Evolutionary conservation across 768 basidiomycete genomes (phyloP), one percentile per base, ranked within the genome.

Genomic region (Amanita subjunquillea): DNA sequence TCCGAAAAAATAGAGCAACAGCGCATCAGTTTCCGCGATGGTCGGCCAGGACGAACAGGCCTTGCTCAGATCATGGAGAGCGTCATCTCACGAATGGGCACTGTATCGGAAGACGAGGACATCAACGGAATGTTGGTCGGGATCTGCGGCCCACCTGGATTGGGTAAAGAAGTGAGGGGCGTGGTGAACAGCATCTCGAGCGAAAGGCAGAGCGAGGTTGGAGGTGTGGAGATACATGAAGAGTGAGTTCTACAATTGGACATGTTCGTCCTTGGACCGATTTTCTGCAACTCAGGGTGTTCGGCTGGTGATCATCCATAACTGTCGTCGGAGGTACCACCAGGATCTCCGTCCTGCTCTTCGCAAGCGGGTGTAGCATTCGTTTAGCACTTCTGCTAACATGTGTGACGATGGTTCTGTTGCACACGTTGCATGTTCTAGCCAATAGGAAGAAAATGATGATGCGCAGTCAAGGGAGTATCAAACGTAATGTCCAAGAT

Each of bases 181-280:
- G 51, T 58, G 61, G 20, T 58, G 65, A 2, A 63, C 64, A 5
- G 76, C 9, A 48, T 75, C 20, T 66, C 70, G 43, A 58, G 59
- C 2, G 43, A 56, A 12, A 63, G 68, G 55, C 57, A 65, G 37
- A 58, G 64, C 48, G 64, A 60, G 4, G 67, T 72, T 12, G 72
- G 75, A 7, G 75, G 76, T 2, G 63, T 76, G 9, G 73, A 77
- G 52, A 57, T 77, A n/a, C 68, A 60, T 38, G 55, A 58, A 42
- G 63, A 64, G 63, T 64, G 46, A 34, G 61, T 60, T 41, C 32
- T 43, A 4, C 39, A 29, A 29, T 37, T 46, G 13, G 10, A n/a
- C 29, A 8, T 15, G 8, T 2, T 23, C 12, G 25, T 13, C 15
- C 27, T 20, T 29, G 45, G 12, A 25, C 15, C 10, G 15, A 27